Evolutionary conservation across 2,329 filamentous ascomycete species (phyloP), one percentile per base, ranked within the genome.

Genomic region (Diaporthe ampelina): DNA sequence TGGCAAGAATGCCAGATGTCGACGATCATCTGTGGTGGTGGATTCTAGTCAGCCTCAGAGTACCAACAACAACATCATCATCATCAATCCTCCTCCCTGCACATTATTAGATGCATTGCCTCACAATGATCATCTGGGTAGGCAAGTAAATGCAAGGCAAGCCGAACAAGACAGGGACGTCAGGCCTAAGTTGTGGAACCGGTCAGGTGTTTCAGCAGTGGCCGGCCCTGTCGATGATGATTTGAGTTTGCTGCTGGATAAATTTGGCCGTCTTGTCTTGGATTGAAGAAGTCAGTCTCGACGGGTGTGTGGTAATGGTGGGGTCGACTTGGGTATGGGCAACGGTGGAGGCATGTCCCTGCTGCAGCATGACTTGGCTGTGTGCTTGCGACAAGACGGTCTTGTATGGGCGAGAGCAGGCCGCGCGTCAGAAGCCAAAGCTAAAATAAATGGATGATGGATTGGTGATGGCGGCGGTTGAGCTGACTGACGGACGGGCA

Each of bases 391-490:
- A 32, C 57, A n/a, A 24, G 54, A 73, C 7, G 48, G 32, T 35
- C 32, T 45, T 35, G 58, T 63, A 19, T 37, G 32, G 32, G 13
- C n/a, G 26, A 54, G 37, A 43, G 11, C 52, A 45, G 58, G 72
- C 50, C 72, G 72, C 72, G 72, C 72, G 72, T 63, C 56, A 61
- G 29, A 68, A 54, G 63, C 48, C 67, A 58, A 65, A 57, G 48
- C 61, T 70, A 71, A 59, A 65, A 65, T 65, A 17, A 40, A 70
- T 71, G 43, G 54, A 52, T 4, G 32, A 54, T 57, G 29, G 43
- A 45, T 26, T 35, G 61, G 43, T 7, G 21, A 32, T 7, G 19
- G n/a, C 35, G 26, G 4, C 24, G 52, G 26, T 21, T 9, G 15
- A 29, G 35, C 52, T 58, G 52, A 26, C 35, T 15, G 37, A 40